Evolutionary conservation across 2,329 filamentous ascomycete genomes (phyloP).

Genomic region (Beauveria sp.): DNA sequence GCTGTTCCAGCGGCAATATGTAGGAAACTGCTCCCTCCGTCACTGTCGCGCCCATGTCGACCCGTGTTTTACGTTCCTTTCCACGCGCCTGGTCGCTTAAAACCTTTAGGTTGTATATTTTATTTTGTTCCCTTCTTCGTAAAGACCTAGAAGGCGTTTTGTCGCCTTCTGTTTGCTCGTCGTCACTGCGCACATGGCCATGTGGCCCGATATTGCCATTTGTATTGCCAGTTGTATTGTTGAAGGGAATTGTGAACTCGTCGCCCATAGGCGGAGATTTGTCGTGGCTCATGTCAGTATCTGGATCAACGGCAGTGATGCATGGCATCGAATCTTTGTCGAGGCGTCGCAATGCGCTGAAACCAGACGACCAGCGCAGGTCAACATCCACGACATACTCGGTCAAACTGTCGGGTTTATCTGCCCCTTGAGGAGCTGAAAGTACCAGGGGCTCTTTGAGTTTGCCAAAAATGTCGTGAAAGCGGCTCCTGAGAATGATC

Average conservation of each 20-base stretch:
- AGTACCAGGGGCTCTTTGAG: slow-evolving; percentile 29
- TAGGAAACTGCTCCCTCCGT: slow-evolving; percentile 40
- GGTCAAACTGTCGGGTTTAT: slow-evolving; percentile 25
- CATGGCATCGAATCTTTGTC: slow-evolving; percentile 37
- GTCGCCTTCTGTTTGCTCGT: slow-evolving; percentile 39
- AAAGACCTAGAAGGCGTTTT: slow-evolving; percentile 45
- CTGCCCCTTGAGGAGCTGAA: slow-evolving; percentile 18
- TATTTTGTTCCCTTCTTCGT: slow-evolving; percentile 38
- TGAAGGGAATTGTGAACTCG: slow-evolving; percentile 7
- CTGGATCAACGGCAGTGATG: slow-evolving; percentile 34
- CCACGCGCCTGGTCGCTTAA: slow-evolving; percentile 51
- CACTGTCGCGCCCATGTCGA: slow-evolving; percentile 19
- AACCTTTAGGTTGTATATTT: slow-evolving; percentile 52
- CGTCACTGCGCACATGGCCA: slow-evolving; percentile 29
- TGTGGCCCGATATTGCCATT: slow-evolving; percentile 15
- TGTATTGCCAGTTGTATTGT: slow-evolving; percentile 9
- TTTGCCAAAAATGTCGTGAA: slow-evolving; percentile 34
- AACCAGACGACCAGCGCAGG: slow-evolving; percentile 37
- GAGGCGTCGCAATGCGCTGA: slow-evolving; percentile 25
- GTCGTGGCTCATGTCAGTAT: slow-evolving; percentile 20
- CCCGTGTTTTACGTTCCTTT: slow-evolving; percentile 37
- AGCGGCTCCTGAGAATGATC: slow-evolving; percentile 35
- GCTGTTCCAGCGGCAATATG: slow-evolving; percentile 34
- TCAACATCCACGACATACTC: slow-evolving; percentile 43
- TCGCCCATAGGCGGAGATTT: slow-evolving; percentile 17